Evolutionary conservation across 2,329 filamentous ascomycete species (phyloP).

Genomic region (Rhytidhysteron rufulum): DNA sequence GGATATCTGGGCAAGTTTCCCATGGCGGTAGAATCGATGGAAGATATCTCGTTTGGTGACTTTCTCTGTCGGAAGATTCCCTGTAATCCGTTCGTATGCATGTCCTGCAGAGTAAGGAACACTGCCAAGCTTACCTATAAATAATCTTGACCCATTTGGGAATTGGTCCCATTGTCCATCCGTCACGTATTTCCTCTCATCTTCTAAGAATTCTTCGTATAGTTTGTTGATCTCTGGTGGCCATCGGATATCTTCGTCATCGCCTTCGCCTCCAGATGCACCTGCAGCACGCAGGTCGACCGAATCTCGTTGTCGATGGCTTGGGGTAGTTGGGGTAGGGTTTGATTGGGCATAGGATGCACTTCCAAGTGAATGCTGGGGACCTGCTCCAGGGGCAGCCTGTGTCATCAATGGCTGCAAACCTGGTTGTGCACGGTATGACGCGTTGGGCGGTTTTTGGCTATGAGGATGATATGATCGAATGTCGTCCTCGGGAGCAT

Average conservation of each 20-base stretch:
- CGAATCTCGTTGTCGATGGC: conserved; percentile 24
- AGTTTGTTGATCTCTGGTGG: conserved; percentile 58
- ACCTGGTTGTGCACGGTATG: conserved; percentile 24
- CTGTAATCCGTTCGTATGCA: conserved; percentile 42
- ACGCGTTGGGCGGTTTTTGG: conserved; percentile 27
- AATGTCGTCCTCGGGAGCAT: conserved; percentile 46
- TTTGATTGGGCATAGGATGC: conserved; percentile 15
- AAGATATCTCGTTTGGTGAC: conserved; percentile 94
- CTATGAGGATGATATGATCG: conserved; percentile 49
- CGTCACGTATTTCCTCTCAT: conserved; percentile 71
- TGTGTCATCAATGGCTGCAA: conserved; percentile 22
- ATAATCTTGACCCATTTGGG: conserved; percentile 71
- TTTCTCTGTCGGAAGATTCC: conserved; percentile 87
- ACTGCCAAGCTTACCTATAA: conserved; percentile 61
- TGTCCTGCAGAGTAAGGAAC: neutral
- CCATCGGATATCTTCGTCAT: conserved; percentile 50
- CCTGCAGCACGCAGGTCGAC: conserved; percentile 18
- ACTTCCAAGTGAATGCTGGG: conserved; percentile 2
- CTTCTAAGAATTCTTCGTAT: conserved; percentile 69
- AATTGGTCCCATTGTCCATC: conserved; percentile 81
- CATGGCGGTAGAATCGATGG: conserved; percentile 81
- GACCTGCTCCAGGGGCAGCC: conserved; percentile 8
- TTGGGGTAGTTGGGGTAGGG: conserved; percentile 25
- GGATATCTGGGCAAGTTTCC: conserved; percentile 86
- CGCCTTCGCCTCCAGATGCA: conserved; percentile 23